A percentile compares a stretch with the other conserved stretches of the same genome.
phyloP scores from a whole-genome alignment of 163 green algal species.

The Scenedesmus sp. region DNA sequence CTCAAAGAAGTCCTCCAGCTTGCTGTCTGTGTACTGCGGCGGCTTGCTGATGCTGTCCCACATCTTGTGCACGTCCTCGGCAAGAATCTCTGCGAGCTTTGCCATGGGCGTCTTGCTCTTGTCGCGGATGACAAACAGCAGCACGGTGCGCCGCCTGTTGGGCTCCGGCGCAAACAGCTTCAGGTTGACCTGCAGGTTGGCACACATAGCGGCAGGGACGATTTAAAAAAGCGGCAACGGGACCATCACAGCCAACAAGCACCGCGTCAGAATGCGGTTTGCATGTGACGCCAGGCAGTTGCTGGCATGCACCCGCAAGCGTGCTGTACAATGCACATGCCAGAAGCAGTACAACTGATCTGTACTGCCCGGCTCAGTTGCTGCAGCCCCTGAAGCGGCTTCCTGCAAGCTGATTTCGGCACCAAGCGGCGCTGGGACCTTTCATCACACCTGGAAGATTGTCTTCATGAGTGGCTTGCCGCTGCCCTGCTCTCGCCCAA shows the following conservation, averaged over 20 bases:
- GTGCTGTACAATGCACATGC: neutral
- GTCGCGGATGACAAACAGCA: constrained; percentile 99
- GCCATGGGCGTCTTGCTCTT: constrained; percentile 93
- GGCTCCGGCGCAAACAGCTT: constrained; percentile 94
- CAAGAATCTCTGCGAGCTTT: constrained; percentile 63
- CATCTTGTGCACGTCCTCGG: constrained; percentile 90
- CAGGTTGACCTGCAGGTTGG: constrained; percentile 91
- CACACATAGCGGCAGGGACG: neutral
- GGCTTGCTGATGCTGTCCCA: constrained; percentile 96
- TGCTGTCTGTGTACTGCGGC: constrained; percentile 72
- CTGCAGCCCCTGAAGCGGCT: neutral
- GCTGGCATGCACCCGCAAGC: neutral
- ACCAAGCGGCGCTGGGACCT: neutral
- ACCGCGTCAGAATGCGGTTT: neutral
- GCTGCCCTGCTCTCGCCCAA: constrained; percentile 93
- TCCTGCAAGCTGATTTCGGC: neutral
- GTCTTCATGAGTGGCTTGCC: constrained; percentile 99
- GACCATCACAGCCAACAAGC: neutral
- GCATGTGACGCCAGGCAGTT: neutral
- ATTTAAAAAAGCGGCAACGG: neutral
- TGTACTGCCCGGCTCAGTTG: neutral
- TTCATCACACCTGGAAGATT: constrained; percentile 90
- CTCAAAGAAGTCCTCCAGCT: constrained; percentile 95
- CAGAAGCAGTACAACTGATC: neutral
- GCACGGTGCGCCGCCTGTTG: constrained; percentile 80